These are phyloP conservation scores for Aspergillus haitiensis DNA, from an alignment of 495 filamentous ascomycete species.

Conservation along the genomic window DNA sequence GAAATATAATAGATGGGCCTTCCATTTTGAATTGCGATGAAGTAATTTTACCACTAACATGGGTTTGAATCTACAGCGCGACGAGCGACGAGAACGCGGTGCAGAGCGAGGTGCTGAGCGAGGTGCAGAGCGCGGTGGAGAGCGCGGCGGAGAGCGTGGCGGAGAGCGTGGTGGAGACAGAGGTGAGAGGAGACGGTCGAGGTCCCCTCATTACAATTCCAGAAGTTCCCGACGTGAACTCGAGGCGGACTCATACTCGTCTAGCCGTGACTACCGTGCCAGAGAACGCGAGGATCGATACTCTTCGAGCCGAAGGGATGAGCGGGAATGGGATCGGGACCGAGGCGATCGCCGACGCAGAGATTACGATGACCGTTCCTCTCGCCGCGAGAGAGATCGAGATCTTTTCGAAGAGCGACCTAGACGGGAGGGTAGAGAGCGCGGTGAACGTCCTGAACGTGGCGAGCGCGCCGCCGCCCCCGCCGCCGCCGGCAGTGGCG, in stretches of 20 bases:
- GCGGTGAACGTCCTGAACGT: slow-evolving; percentile 30
- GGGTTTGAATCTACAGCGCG: slow-evolving; percentile 40
- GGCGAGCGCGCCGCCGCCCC: slow-evolving; percentile 7
- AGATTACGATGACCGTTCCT: slow-evolving; percentile 61
- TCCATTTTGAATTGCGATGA: too few species aligned
- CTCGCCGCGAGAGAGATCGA: slow-evolving; percentile 55
- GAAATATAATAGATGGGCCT: not conserved
- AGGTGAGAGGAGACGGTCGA: slow-evolving; percentile 67
- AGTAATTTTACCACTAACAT: slow-evolving; percentile 2
- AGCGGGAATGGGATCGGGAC: slow-evolving; percentile 72
- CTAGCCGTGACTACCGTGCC: slow-evolving; percentile 85
- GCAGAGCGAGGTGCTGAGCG: not conserved
- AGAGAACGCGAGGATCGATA: slow-evolving; percentile 90
- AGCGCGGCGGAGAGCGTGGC: slow-evolving; percentile 30
- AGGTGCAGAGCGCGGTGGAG: slow-evolving; percentile 47
- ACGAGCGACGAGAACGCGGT: slow-evolving; percentile 50
- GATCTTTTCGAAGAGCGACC: slow-evolving; percentile 65
- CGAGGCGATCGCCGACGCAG: slow-evolving; percentile 60
- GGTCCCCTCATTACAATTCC: slow-evolving; percentile 69
- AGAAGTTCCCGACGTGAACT: slow-evolving; percentile 61
- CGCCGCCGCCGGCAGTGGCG: slow-evolving; percentile 27
- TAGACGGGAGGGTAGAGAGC: slow-evolving; percentile 50
- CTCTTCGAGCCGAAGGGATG: slow-evolving; percentile 56
- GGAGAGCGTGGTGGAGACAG: slow-evolving; percentile 36
- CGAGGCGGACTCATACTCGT: slow-evolving; percentile 85